These are phyloP conservation scores for Phaeomoniella chlamydospora DNA, from an alignment of 2,329 filamentous ascomycete species.

Conservation along the genomic window DNA sequence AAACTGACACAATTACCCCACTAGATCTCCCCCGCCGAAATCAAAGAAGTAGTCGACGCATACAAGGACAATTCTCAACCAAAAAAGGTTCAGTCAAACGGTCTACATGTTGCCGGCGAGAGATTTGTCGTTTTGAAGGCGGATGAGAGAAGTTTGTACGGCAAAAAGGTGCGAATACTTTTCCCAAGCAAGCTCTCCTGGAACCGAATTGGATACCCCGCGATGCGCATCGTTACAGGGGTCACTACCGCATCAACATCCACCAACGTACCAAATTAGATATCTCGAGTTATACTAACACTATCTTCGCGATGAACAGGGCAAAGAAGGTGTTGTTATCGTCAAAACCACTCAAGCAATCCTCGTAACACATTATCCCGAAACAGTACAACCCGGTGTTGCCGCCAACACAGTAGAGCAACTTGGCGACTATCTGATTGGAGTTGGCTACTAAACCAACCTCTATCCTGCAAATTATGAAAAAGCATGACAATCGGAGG, in stretches of 20 bases:
- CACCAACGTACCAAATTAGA: no score
- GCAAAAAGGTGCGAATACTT: slow-evolving; percentile 56
- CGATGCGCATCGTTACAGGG: no score
- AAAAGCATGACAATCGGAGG: no score
- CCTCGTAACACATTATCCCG: slow-evolving; percentile 74
- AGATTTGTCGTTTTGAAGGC: slow-evolving; percentile 66
- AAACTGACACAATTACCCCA: slow-evolving; percentile 2
- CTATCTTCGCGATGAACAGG: no score
- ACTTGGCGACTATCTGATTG: slow-evolving; percentile 76
- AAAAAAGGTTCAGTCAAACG: slow-evolving; percentile 55
- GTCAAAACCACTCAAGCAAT: slow-evolving; percentile 82
- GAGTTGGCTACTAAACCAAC: slow-evolving; percentile 50
- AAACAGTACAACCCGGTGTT: slow-evolving; percentile 57
- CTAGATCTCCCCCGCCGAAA: slow-evolving; percentile 39
- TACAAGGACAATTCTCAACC: slow-evolving; percentile 39
- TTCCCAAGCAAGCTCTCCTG: slow-evolving; percentile 1
- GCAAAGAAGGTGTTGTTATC: slow-evolving; percentile 65
- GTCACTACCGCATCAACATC: no score
- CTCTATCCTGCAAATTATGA: background rate
- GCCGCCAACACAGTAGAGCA: slow-evolving; percentile 66
- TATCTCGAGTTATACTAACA: no score
- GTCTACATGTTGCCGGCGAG: slow-evolving; percentile 60
- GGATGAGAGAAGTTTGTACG: slow-evolving; percentile 69
- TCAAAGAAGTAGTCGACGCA: slow-evolving; percentile 36
- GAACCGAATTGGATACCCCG: no score